These are phyloP conservation scores for Alternaria triticimaculans DNA, from an alignment of 2,329 filamentous ascomycete genomes.

Conservation along the genomic window DNA sequence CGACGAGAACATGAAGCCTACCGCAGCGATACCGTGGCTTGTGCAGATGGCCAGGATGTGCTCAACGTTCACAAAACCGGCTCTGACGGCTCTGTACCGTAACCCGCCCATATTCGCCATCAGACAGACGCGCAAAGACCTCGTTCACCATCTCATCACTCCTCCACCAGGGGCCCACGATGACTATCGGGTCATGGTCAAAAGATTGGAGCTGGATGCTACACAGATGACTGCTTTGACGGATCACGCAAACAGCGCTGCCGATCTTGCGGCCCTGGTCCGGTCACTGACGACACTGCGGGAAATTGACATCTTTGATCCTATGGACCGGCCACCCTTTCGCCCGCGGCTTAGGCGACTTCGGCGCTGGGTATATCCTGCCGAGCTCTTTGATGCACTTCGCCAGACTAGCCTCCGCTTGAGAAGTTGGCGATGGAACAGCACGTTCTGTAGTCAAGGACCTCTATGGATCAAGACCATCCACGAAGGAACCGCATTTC, in stretches of 20 bases:
- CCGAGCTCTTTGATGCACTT: slow-evolving; percentile 69
- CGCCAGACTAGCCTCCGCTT: slow-evolving; percentile 56
- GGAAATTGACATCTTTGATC: slow-evolving; percentile 75
- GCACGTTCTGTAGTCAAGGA: slow-evolving; percentile 50
- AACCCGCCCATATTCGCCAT: slow-evolving; percentile 68
- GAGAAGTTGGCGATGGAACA: slow-evolving; percentile 64
- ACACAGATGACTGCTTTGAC: slow-evolving; percentile 62
- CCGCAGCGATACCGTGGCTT: slow-evolving; percentile 65
- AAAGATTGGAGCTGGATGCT: slow-evolving; percentile 73
- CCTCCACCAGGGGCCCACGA: slow-evolving; percentile 46
- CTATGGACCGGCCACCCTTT: slow-evolving; percentile 71
- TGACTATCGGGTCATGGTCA: slow-evolving; percentile 75
- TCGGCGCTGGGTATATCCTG: slow-evolving; percentile 71
- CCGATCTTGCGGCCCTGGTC: slow-evolving; percentile 66
- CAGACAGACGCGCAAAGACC: slow-evolving; percentile 52
- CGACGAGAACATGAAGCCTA: slow-evolving; percentile 53
- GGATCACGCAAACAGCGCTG: slow-evolving; percentile 60
- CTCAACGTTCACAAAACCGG: slow-evolving; percentile 72
- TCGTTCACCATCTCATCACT: slow-evolving; percentile 63
- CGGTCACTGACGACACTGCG: slow-evolving; percentile 69
- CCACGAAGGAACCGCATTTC: slow-evolving; percentile 55
- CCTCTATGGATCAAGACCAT: slow-evolving; percentile 48
- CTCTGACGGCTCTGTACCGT: slow-evolving; percentile 74
- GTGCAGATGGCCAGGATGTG: slow-evolving; percentile 66
- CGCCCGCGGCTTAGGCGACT: slow-evolving; percentile 60